A percentile compares a stretch with the other conserved stretches of the same genome.
Conservation (phyloP, 1,284 basidiomycete species). For the Cryptococcus deneoformans region DNA sequence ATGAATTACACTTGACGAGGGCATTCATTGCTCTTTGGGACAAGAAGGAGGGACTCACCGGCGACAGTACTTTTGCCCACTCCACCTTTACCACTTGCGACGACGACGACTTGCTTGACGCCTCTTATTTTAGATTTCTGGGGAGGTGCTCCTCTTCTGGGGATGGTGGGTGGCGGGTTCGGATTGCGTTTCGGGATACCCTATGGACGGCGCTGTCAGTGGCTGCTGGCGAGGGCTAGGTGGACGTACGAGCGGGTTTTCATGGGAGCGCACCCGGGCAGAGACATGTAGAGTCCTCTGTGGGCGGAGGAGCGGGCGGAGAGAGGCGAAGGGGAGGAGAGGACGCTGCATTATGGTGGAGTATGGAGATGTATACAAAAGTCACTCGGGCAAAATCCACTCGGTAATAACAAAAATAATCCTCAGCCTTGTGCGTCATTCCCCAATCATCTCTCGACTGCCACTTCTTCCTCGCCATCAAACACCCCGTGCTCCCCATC, state of each 20-base stretch:
- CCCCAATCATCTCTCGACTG: too few species aligned
- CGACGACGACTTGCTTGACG: slow-evolving; percentile 66
- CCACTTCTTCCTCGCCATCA: too few species aligned
- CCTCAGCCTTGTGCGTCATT: too few species aligned
- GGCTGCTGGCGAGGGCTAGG: not conserved
- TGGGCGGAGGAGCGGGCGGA: not conserved
- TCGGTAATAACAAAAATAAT: too few species aligned
- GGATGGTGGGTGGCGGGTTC: slow-evolving; percentile 47
- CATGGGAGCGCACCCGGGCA: slow-evolving; percentile 22
- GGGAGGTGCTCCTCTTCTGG: slow-evolving; percentile 48
- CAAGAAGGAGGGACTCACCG: slow-evolving; percentile 52
- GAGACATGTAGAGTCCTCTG: not conserved
- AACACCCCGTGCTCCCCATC: too few species aligned
- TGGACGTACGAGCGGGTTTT: slow-evolving; percentile 38
- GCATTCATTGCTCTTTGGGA: not conserved
- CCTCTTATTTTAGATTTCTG: slow-evolving; percentile 53
- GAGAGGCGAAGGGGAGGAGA: too few species aligned
- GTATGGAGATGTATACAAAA: too few species aligned
- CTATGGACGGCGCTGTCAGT: slow-evolving; percentile 15
- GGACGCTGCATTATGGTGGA: too few species aligned
- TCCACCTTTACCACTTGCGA: slow-evolving; percentile 94
- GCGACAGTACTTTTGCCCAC: slow-evolving; percentile 96
- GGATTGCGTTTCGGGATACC: slow-evolving; percentile 44
- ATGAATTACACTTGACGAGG: slow-evolving; percentile 1
- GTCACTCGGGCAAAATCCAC: too few species aligned